Conservation (phyloP, 176 grass and related monocot genomes). For the Rhynchospora breviuscula region DNA sequence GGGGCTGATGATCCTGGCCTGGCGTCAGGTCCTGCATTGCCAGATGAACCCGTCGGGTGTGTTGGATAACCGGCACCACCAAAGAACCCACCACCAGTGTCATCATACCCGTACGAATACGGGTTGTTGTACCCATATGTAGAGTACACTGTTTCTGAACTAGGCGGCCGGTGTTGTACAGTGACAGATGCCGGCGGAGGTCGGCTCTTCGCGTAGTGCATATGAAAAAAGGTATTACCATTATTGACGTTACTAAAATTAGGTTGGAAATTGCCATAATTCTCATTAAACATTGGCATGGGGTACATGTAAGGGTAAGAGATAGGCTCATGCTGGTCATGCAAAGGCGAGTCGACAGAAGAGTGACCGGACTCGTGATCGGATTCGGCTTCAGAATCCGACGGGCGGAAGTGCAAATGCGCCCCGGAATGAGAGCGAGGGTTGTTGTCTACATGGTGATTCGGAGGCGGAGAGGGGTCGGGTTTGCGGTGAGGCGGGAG, state of each 20-base stretch:
- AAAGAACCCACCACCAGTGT: background rate
- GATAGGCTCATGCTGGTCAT: background rate
- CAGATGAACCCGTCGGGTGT: background rate
- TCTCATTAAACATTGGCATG: background rate
- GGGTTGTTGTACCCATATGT: conserved; percentile 20
- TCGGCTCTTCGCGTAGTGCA: conserved; percentile 64
- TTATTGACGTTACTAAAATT: background rate
- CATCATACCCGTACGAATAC: conserved; percentile 34
- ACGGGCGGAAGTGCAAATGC: conserved; percentile 36
- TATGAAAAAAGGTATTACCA: background rate
- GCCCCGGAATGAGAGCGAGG: conserved; percentile 39
- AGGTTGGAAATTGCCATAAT: conserved; percentile 4
- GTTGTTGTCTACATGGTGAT: conserved; percentile 1
- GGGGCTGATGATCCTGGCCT: conserved; percentile 1
- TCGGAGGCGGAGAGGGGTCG: background rate
- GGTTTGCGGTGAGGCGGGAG: conserved; percentile 17
- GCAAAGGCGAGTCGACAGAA: conserved; percentile 19
- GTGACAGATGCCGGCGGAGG: conserved; percentile 51
- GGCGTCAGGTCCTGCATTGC: background rate
- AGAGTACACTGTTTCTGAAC: conserved; percentile 33
- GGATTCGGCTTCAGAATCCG: conserved; percentile 10
- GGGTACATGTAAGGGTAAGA: conserved; percentile 3
- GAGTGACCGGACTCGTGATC: background rate
- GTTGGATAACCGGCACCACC: background rate
- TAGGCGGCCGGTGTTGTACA: conserved; percentile 34